These are phyloP conservation scores for Calocera viscosa DNA, from an alignment of 768 basidiomycete species.

Conservation along the genomic window DNA sequence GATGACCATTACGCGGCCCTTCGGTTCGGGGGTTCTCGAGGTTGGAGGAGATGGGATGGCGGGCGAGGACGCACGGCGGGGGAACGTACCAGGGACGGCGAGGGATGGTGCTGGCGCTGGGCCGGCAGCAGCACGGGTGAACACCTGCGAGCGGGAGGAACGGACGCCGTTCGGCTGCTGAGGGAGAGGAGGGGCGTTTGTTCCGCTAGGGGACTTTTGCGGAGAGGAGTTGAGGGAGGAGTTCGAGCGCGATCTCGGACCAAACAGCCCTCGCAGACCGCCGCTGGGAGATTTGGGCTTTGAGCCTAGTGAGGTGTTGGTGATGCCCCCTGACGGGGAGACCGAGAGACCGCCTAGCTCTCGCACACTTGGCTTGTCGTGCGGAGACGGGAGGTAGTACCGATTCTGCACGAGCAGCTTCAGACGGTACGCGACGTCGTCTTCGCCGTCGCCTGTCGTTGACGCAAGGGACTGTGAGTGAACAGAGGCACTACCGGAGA, in stretches of 20 bases:
- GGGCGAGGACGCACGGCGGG: background rate
- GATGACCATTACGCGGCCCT: constrained; percentile 65
- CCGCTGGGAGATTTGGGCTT: constrained; percentile 1
- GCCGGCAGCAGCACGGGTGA: background rate
- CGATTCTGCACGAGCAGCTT: constrained; percentile 74
- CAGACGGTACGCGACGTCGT: constrained; percentile 76
- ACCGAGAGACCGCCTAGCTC: background rate
- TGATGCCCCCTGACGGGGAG: background rate
- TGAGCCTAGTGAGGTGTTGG: background rate
- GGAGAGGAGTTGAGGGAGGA: background rate
- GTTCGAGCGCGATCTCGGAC: background rate
- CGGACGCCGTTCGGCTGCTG: background rate
- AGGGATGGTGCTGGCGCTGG: background rate
- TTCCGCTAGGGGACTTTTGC: background rate
- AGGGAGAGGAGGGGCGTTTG: background rate
- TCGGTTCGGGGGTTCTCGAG: constrained; percentile 30
- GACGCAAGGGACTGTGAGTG: background rate
- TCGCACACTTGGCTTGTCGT: constrained; percentile 47
- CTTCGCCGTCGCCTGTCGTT: constrained; percentile 30
- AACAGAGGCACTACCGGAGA: background rate
- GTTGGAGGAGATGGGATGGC: constrained; percentile 28
- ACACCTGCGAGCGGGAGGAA: background rate
- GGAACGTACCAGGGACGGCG: background rate
- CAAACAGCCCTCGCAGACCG: background rate
- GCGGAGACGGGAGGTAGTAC: constrained; percentile 80